Evolutionary conservation across 1,139 yeast genomes (phyloP).

Genomic region (Candida glucosophila): DNA sequence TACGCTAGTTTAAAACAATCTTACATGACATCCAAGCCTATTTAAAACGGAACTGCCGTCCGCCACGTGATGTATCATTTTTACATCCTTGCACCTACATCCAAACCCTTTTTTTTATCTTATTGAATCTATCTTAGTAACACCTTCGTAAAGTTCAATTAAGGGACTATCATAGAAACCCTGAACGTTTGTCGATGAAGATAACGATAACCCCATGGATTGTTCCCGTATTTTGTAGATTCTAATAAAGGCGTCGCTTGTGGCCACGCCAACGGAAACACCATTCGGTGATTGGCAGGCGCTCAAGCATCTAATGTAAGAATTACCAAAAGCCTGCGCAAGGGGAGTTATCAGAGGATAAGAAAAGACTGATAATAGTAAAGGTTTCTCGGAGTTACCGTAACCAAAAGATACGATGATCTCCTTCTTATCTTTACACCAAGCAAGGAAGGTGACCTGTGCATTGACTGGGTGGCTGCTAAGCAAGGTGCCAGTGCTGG

Average conservation of each 20-base stretch:
- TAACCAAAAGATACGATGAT: slow-evolving; percentile 78
- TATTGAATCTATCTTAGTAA: slow-evolving; percentile 12
- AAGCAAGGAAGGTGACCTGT: slow-evolving; percentile 70
- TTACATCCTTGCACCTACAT: too few relatives aligned
- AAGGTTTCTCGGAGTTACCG: slow-evolving; percentile 42
- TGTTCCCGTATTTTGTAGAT: slow-evolving; percentile 63
- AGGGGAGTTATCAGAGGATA: slow-evolving; percentile 55
- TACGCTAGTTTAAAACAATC: slow-evolving; percentile 1
- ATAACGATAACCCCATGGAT: slow-evolving; percentile 9
- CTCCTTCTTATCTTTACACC: slow-evolving; percentile 62
- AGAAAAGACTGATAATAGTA: slow-evolving; percentile 46
- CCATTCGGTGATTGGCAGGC: slow-evolving; percentile 61
- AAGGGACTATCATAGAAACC: slow-evolving; percentile 48
- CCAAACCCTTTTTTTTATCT: slow-evolving; percentile 14
- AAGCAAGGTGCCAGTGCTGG: slow-evolving; percentile 62
- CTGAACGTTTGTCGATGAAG: slow-evolving; percentile 25
- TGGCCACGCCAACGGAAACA: slow-evolving; percentile 57
- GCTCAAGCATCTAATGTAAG: slow-evolving; percentile 52
- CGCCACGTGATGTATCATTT: too few relatives aligned
- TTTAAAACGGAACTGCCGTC: slow-evolving; percentile 1
- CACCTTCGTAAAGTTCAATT: slow-evolving; percentile 52
- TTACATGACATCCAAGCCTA: not conserved
- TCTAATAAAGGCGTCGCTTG: slow-evolving; percentile 69
- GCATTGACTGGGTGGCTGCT: slow-evolving; percentile 48
- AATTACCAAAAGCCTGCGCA: slow-evolving; percentile 42